A percentile compares a stretch with the other conserved stretches of the same genome.
Evolutionary conservation across 2,329 filamentous ascomycete species (phyloP).

Genomic region (Decorospora gaudefroyi): DNA sequence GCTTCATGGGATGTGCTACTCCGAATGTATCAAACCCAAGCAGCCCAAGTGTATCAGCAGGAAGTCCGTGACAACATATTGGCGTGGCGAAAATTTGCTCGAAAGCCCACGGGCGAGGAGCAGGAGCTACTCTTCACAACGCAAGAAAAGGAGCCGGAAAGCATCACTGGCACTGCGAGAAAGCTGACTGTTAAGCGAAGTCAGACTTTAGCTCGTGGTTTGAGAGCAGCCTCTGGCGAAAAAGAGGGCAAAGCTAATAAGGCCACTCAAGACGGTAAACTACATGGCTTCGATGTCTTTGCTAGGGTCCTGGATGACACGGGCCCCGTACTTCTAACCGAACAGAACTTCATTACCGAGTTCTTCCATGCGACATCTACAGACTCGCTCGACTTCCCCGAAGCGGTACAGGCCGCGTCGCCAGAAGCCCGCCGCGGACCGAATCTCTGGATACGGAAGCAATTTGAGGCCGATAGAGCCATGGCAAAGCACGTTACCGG

Average conservation of each 20-base stretch:
- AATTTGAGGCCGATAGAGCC: conserved; percentile 86
- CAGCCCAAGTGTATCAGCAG: conserved; percentile 75
- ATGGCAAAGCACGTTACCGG: conserved; percentile 83
- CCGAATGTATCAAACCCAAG: conserved; percentile 77
- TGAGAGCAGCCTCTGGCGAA: conserved; percentile 70
- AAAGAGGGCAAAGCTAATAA: conserved; percentile 62
- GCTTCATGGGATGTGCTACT: conserved; percentile 81
- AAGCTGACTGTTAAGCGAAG: conserved; percentile 94
- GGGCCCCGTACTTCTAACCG: conserved; percentile 80
- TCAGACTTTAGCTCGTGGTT: conserved; percentile 77
- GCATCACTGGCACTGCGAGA: conserved; percentile 67
- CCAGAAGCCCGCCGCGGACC: conserved; percentile 72
- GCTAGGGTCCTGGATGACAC: conserved; percentile 78
- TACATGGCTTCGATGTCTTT: conserved; percentile 81
- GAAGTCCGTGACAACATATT: conserved; percentile 79
- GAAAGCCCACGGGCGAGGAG: conserved; percentile 76
- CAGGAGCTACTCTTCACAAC: conserved; percentile 85
- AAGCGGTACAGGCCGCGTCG: conserved; percentile 68
- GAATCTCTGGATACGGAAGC: conserved; percentile 72
- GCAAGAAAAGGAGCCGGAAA: conserved; percentile 85
- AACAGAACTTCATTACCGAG: conserved; percentile 96
- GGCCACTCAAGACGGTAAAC: conserved; percentile 62
- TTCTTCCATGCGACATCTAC: conserved; percentile 94
- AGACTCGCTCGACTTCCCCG: conserved; percentile 79
- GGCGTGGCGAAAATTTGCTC: conserved; percentile 78